Evolutionary conservation across 192 early-diverging fungal genomes (phyloP).

Genomic region (Martensiomyces pterosporus): DNA sequence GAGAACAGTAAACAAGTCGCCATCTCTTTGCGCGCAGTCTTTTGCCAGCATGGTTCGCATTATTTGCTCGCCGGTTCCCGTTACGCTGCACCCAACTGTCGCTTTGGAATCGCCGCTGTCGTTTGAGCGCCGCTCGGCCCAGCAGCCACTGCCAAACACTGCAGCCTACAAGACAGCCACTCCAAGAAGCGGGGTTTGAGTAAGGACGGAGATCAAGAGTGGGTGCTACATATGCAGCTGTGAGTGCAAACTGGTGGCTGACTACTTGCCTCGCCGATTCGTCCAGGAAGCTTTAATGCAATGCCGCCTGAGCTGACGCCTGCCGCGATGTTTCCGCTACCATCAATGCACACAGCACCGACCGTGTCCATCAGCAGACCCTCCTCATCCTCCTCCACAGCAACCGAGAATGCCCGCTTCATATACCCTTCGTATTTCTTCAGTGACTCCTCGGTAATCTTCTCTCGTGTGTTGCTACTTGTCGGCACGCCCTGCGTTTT

Average conservation of each 20-base stretch:
- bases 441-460: conserved; percentile 20
- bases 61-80: conserved; percentile 82
- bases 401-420: conserved; percentile 2
- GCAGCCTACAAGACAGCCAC: conserved; percentile 58
- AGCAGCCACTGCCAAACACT: conserved; percentile 75
- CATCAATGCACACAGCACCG: conserved; percentile 75
- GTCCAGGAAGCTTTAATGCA: conserved; percentile 74
- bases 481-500: conserved; percentile 6
- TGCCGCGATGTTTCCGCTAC: conserved; percentile 56
- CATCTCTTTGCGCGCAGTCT: conserved; percentile 46
- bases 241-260: no score
- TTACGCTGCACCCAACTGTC: conserved; percentile 62
- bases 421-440: conserved; percentile 20
- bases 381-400: background rate
- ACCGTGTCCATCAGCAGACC: conserved; percentile 71
- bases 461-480: conserved; percentile 8
- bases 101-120: background rate
- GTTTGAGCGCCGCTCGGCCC: conserved; percentile 57
- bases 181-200: background rate
- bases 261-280: conserved; percentile 73
- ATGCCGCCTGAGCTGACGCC: conserved; percentile 88
- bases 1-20: conserved; percentile 16
- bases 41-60: conserved; percentile 67
- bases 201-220: no score
- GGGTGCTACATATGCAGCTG: no score